These are phyloP conservation scores for Arthroderma uncinatum DNA, from an alignment of 2,329 filamentous ascomycete species.

Conservation along the genomic window DNA sequence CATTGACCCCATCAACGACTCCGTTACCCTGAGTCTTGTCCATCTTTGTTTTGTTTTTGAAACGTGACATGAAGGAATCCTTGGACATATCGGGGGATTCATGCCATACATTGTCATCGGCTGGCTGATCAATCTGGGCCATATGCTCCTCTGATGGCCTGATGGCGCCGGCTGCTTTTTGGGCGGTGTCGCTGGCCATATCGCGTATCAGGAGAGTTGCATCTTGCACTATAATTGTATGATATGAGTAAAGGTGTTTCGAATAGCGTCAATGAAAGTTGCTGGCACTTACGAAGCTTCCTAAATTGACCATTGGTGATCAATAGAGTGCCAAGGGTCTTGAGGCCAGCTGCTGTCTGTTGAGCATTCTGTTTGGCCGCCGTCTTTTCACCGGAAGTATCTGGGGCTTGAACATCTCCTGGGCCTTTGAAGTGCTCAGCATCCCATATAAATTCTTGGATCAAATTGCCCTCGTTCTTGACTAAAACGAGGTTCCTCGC, in stretches of 20 bases:
- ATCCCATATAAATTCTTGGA: constrained; percentile 97
- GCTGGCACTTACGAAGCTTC: constrained; percentile 58
- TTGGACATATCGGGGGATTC: constrained; percentile 67
- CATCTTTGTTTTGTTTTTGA: constrained; percentile 41
- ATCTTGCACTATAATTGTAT: constrained; percentile 55
- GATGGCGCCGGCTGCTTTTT: constrained; percentile 62
- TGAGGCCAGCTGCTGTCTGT: constrained; percentile 70
- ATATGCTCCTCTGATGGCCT: constrained; percentile 70
- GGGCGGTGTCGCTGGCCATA: constrained; percentile 80
- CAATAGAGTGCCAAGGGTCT: constrained; percentile 76
- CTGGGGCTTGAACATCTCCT: constrained; percentile 50
- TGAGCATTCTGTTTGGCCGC: constrained; percentile 72
- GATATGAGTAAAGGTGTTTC: constrained; percentile 15
- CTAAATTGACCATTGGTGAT: constrained; percentile 95
- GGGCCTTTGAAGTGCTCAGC: constrained; percentile 59
- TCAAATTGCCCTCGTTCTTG: constrained; percentile 88
- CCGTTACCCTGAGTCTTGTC: constrained; percentile 18
- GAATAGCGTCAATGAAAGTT: constrained; percentile 16
- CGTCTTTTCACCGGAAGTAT: constrained; percentile 61
- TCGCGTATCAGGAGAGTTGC: constrained; percentile 71
- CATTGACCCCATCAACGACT: not conserved
- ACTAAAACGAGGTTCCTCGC: constrained; percentile 75
- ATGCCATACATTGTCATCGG: constrained; percentile 88
- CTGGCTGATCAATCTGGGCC: constrained; percentile 65
- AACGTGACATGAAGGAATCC: constrained; percentile 56